Percentiles rank a stretch among this genome's conserved stretches.
phyloP scores from a whole-genome alignment of 2,329 filamentous ascomycete species.

The Verticillium zaregamsianum region DNA sequence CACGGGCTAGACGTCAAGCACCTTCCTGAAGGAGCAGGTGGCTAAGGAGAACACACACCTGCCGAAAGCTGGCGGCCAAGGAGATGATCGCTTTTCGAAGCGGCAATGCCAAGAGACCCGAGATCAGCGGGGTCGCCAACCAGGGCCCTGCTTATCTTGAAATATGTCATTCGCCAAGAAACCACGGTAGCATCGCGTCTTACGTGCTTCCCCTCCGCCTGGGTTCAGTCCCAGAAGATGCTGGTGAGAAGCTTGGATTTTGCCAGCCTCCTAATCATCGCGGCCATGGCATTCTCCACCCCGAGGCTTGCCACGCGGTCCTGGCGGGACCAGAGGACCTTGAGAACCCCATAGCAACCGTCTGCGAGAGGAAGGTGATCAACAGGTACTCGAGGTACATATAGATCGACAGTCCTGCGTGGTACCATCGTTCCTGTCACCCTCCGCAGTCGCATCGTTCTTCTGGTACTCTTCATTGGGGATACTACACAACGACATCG shows the following conservation, averaged over 20 bases:
- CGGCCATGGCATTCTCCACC: slow-evolving; percentile 4
- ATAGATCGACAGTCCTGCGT: neutral
- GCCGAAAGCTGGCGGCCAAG: slow-evolving; percentile 3
- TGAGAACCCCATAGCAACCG: neutral
- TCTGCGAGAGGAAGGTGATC: neutral
- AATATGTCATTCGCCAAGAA: slow-evolving; percentile 2
- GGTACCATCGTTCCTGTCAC: neutral
- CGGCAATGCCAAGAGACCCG: neutral
- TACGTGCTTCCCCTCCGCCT: slow-evolving; percentile 3
- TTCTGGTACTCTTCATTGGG: neutral
- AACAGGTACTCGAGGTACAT: neutral
- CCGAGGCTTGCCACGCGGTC: neutral
- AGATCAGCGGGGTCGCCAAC: slow-evolving; percentile 3
- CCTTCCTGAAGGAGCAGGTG: slow-evolving; percentile 3
- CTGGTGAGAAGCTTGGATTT: neutral
- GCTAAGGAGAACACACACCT: neutral
- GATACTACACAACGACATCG: neutral
- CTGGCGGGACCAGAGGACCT: neutral
- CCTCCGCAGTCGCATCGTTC: neutral
- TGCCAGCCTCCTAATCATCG: slow-evolving; percentile 4
- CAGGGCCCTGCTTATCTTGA: slow-evolving; percentile 6
- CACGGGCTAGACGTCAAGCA: neutral
- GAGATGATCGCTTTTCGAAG: neutral
- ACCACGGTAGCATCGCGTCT: slow-evolving; percentile 1
- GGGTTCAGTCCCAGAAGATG: neutral